These are phyloP conservation scores for Pseudogymnoascus sp. DNA, from an alignment of 2,329 filamentous ascomycete genomes.

Conservation along the genomic window DNA sequence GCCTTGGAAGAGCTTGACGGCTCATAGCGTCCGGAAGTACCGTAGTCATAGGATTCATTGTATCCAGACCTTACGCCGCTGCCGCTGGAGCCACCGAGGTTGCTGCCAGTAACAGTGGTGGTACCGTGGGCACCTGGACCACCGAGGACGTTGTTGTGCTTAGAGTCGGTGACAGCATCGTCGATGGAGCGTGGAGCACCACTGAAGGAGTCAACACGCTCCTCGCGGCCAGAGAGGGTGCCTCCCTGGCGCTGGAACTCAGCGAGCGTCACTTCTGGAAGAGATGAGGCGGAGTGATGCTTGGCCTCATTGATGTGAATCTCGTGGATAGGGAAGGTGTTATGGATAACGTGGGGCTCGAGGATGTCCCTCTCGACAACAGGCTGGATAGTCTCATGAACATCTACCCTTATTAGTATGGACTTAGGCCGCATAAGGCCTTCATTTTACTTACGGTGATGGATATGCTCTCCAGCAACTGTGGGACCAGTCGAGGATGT, in stretches of 20 bases:
- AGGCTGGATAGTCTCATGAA: constrained; percentile 64
- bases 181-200: constrained; percentile 51
- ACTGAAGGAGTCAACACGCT: constrained; percentile 52
- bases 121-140: constrained; percentile 11
- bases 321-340: constrained; percentile 65
- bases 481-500: constrained; percentile 41
- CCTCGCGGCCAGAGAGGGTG: constrained; percentile 44
- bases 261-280: constrained; percentile 56
- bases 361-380: constrained; percentile 64
- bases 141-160: constrained; percentile 17
- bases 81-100: background rate
- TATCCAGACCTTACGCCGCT: background rate
- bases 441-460: constrained; percentile 39
- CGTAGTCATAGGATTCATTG: background rate
- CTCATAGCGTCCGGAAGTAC: background rate
- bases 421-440: constrained; percentile 18
- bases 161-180: constrained; percentile 20
- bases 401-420: constrained; percentile 35
- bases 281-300: constrained; percentile 56
- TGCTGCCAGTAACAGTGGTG: constrained; percentile 9
- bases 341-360: constrained; percentile 62
- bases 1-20: constrained; percentile 18
- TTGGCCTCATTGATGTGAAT: constrained; percentile 60
- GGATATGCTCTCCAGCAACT: constrained; percentile 54
- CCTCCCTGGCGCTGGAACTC: constrained; percentile 55